Evolutionary conservation across 352 stramenopile genomes (phyloP), one percentile per base, ranked within the genome.

Genomic region (Pythium rishiriense): DNA sequence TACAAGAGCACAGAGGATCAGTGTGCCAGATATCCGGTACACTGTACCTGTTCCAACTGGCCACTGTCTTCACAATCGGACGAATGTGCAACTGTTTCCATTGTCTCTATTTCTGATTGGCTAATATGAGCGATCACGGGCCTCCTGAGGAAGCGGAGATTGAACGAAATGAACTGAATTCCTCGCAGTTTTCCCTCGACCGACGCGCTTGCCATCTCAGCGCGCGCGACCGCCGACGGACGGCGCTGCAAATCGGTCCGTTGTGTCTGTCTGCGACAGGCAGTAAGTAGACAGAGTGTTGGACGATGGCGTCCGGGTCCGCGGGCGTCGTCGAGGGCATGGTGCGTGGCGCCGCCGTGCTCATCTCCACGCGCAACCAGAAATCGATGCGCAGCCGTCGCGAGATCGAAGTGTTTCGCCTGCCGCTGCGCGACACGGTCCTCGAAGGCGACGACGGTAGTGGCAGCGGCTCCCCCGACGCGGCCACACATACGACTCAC

Each of bases 381-480:
- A 41, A 3, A 21, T 72, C 62, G 45, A 14, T 39, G 26, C 54
- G 51, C 12, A 70, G 62, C 49, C 61, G 64, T 10, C 62, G 57
- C 15, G 64, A 52, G 22, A 88, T 92, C 62, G 83, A 92, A 58
- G 81, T 92, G 21, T 88, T 85, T 29, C 83, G 79, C 4, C 63
- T 92, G 50, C 74, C 77, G 35, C 69, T 92, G 58, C 83, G 81
- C 17, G 78, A 88, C 58, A 90, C 83, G 12, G 37, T 85, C 46
- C 86, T 88, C 61, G 83, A 90, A 58, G 75, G 79, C 59, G 75
- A 74, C 25, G 71, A 81, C 39, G 60, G 66, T 21, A 35, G 33
- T 17, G 45, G 66, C 25, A 35, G 33, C 21, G 45, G 10, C 45
- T 37, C 10, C 17, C 21, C 42, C 6, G 26, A 54, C 19, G 51